Base-by-base conservation (phyloP, 495 filamentous ascomycete genomes). In the Tuber borchii region DNA sequence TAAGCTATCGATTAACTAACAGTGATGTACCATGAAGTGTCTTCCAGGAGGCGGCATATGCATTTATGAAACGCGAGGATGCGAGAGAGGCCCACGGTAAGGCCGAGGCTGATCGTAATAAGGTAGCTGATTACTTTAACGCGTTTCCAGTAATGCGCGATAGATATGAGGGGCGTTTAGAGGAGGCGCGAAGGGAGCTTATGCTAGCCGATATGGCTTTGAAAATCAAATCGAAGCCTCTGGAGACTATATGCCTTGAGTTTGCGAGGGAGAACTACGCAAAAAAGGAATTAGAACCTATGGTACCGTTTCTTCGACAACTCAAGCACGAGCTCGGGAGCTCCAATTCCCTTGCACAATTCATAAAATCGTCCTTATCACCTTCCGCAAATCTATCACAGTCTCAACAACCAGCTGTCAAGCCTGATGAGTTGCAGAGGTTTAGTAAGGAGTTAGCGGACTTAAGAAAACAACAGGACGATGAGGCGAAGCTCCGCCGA, bases 121-220 rank as follows among this genome's bases (percentile, higher is more conserved):
- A 70, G 16, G 73, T 80, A 70, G 51, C 44, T 12, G 78, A 80
- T 42, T 74, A 80, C 31, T 80, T 80, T 31, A 74, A 76, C 19
- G 42, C 72, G 22, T 80, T 80, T 51, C 78, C 78, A 20, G 78
- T 70, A n/a, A 73, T 80, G 78, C 73, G 73, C 43, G 78, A 80
- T n/a, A 78, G 78, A 19, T 80, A 80, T 34, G 78, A 80, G 34
- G 78, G 78, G 12, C 73, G 75, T 71, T 71, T 71, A 46, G 79
- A 43, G 48, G 40, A 40, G 46, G 74, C 78, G 2, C 76, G 56
- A 37, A 80, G 70, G 34, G 77, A 80, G 46, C 56, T 75, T 26
- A 31, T 14, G 43, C 70, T 26, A 68, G 73, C 78, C 71, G 51
- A 71, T 20, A 73, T 75, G 65, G 17, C 31, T 51, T 61, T 79